Percentiles rank a stretch among this genome's conserved stretches.
phyloP scores from a whole-genome alignment of 2,329 filamentous ascomycete genomes.

The Raffaelea deltoideospora region DNA sequence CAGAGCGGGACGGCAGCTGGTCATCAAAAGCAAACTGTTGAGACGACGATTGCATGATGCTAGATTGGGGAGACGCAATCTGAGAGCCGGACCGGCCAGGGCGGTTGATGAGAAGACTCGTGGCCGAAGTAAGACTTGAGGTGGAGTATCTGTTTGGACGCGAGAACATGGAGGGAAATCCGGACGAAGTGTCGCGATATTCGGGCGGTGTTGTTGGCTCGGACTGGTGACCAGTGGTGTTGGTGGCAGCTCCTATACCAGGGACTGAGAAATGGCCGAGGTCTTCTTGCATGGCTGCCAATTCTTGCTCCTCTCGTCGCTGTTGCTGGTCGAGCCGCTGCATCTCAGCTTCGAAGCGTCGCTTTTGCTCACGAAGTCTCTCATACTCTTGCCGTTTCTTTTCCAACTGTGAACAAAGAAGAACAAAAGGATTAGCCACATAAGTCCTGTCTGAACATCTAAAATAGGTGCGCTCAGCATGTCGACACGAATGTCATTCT shows the following conservation, averaged over 20 bases:
- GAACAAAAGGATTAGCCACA: background rate
- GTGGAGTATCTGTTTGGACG: slow-evolving; percentile 80
- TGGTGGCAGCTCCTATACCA: slow-evolving; percentile 8
- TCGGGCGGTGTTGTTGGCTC: slow-evolving; percentile 95
- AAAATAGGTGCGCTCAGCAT: too few relatives aligned
- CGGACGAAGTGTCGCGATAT: slow-evolving; percentile 56
- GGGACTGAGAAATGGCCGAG: slow-evolving; percentile 40
- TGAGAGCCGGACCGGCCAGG: slow-evolving; percentile 64
- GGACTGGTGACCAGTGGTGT: slow-evolving; percentile 55
- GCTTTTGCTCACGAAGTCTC: slow-evolving; percentile 73
- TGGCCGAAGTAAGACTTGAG: slow-evolving; percentile 72
- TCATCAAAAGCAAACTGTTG: slow-evolving; percentile 43
- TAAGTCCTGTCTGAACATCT: too few relatives aligned
- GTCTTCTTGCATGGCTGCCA: slow-evolving; percentile 72
- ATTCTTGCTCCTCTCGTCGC: slow-evolving; percentile 66
- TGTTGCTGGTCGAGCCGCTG: slow-evolving; percentile 77
- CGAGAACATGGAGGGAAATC: slow-evolving; percentile 67
- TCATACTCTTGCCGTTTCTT: slow-evolving; percentile 92
- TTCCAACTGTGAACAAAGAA: slow-evolving; percentile 49
- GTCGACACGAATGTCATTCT: too few relatives aligned
- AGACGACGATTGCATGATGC: slow-evolving; percentile 29
- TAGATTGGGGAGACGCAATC: slow-evolving; percentile 60
- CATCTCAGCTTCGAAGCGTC: slow-evolving; percentile 85
- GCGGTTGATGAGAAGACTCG: slow-evolving; percentile 52
- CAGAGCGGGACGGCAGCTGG: slow-evolving; percentile 64